Evolutionary conservation across 2,329 filamentous ascomycete genomes (phyloP), one percentile per base, ranked within the genome.

Genomic region (Ascochyta rabiei): DNA sequence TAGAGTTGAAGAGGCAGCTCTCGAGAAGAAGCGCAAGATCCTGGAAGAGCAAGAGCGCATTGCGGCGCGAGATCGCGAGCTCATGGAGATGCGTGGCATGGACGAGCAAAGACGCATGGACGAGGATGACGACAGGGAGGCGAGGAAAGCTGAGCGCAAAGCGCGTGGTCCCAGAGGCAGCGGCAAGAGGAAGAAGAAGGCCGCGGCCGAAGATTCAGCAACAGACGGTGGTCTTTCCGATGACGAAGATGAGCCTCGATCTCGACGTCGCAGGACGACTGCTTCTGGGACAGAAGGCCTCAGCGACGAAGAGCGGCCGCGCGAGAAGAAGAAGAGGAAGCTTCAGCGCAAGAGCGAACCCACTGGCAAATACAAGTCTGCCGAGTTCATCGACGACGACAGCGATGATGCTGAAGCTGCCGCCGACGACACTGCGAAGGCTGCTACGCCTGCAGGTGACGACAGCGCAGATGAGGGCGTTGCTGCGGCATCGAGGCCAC

Each of bases 11-110:
- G 88, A 89, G 50, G 82, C 82, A 49, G 89, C 92, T 62, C 83
- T 84, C 28, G 90, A 93, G 71, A 83, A 87, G 50, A 88, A 91
- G 66, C 86, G 89, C 57, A 90, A 91, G 77, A 88, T 98, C 60
- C 85, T 87, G n/a, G 90, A 91, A 70, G 93, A 98, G 73, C 87
- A 93, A 56, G 86, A 90, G 63, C 86, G 84, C 66, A 93, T 98
- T 70, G 82, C 87, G 16, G 90, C 92, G 54, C 84, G 86, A 38
- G 80, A 96, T 69, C 84, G 90, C 48, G 82, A 85, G 61, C 80
- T 91, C 42, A 90, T 91, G 21, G 86, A 89, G 64, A 81, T 86
- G 67, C 85, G 90, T 28, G 81, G 83, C 1, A 89, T 89, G 61
- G 89, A 92, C 62, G 89, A 93, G 54, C 81, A 82, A 53, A 79